These are phyloP conservation scores for Dillenia turbinata DNA, from an alignment of 164 flowering plant genomes.

Conservation along the genomic window DNA sequence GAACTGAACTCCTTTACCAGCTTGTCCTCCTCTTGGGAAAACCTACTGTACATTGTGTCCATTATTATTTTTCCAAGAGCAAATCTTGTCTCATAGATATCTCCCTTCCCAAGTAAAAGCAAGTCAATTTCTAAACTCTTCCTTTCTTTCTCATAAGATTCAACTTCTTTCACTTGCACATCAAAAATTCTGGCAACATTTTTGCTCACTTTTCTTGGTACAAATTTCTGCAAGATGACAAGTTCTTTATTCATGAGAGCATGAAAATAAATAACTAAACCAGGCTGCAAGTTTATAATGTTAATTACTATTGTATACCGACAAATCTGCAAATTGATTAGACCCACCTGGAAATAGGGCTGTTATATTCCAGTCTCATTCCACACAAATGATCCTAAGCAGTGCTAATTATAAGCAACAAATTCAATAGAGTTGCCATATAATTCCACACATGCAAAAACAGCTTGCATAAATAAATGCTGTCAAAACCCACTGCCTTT, in stretches of 20 bases:
- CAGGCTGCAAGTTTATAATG: neutral
- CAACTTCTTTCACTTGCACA: constrained; percentile 29
- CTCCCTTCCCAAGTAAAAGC: constrained; percentile 44
- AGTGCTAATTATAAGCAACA: no score
- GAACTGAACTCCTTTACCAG: no score
- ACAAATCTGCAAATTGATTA: neutral
- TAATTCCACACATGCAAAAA: no score
- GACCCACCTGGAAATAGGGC: no score
- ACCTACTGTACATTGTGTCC: constrained; percentile 47
- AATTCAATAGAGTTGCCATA: no score
- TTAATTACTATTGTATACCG: neutral
- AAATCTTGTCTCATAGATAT: constrained; percentile 48
- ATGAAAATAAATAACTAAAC: neutral
- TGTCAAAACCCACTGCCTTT: no score
- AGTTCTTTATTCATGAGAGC: neutral
- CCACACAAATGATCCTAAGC: no score
- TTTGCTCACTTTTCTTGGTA: constrained; percentile 33
- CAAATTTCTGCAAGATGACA: constrained; percentile 44
- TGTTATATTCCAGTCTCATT: no score
- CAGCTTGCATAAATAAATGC: no score
- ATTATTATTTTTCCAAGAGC: constrained; percentile 72
- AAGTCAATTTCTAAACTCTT: constrained; percentile 33
- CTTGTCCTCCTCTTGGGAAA: constrained; percentile 1
- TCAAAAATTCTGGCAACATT: constrained; percentile 36
- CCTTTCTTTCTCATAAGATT: constrained; percentile 18